phyloP scores from a whole-genome alignment of 108 stramenopile genomes.

The Pseudonitzschia delicatissima region DNA sequence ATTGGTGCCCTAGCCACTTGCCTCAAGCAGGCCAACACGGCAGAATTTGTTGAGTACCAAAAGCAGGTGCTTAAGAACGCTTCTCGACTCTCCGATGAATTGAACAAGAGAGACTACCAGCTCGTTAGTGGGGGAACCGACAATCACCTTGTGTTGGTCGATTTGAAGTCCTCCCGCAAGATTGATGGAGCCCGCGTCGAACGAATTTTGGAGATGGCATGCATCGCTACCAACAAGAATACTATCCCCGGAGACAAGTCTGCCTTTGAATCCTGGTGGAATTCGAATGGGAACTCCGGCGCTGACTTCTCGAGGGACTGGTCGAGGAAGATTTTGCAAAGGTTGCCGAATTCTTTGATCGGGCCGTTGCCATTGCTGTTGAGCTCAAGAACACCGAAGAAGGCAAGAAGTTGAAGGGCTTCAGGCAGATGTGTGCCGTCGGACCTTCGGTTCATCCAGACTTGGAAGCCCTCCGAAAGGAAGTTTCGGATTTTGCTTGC shows the following conservation, averaged over 20 bases:
- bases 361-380: slow-evolving; percentile 89
- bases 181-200: slow-evolving; percentile 99
- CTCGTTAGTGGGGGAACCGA: slow-evolving; percentile 98
- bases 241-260: slow-evolving; percentile 95
- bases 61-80: slow-evolving; percentile 86
- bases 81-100: slow-evolving; percentile 68
- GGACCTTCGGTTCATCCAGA: slow-evolving; percentile 91
- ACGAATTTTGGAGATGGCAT: slow-evolving; percentile 92
- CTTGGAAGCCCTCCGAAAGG: slow-evolving; percentile 79
- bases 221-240: slow-evolving; percentile 96
- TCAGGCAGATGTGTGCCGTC: slow-evolving; percentile 87
- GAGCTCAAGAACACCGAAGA: slow-evolving; percentile 79
- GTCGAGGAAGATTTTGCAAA: slow-evolving; percentile 96
- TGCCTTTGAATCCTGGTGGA: slow-evolving; percentile 94
- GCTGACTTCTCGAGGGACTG: slow-evolving; percentile 95
- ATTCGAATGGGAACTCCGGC: slow-evolving; percentile 99
- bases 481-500: slow-evolving; percentile 91
- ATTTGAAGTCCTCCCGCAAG: slow-evolving; percentile 88
- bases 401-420: slow-evolving; percentile 89
- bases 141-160: slow-evolving; percentile 98
- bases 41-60: slow-evolving; percentile 97
- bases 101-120: slow-evolving; percentile 83
- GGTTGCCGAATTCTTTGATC: slow-evolving; percentile 96
- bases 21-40: slow-evolving; percentile 89
- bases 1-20: slow-evolving; percentile 97